phyloP scores from a whole-genome alignment of 2,329 filamentous ascomycete genomes.

The Mollisia scopiformis region DNA sequence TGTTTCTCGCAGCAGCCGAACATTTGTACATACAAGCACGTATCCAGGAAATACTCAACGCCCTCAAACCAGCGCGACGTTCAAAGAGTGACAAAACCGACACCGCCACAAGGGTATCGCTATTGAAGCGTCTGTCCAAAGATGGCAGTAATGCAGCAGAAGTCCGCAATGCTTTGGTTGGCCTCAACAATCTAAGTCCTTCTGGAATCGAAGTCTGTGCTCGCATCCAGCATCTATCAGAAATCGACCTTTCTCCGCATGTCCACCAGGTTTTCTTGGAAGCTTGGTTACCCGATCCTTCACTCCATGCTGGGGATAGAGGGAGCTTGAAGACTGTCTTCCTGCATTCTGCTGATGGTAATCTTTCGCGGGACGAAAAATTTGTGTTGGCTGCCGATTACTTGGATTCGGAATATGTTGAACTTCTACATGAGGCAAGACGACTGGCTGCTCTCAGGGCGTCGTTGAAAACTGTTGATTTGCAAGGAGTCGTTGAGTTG shows the following conservation, averaged over 20 bases:
- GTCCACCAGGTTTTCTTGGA: not conserved
- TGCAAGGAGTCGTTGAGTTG: slow-evolving; percentile 3
- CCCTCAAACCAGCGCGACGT: not conserved
- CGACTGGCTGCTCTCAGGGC: slow-evolving; percentile 7
- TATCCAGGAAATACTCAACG: not conserved
- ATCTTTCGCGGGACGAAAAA: too few relatives aligned
- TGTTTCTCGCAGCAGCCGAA: not conserved
- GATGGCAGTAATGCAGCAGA: not conserved
- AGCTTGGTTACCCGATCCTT: not conserved
- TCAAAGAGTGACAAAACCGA: not conserved
- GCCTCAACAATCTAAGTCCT: not conserved
- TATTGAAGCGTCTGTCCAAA: not conserved
- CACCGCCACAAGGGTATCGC: not conserved
- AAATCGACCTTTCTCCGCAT: not conserved
- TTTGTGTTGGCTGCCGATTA: not conserved
- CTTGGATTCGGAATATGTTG: slow-evolving; percentile 12
- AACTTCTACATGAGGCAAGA: slow-evolving; percentile 10
- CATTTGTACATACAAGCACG: too few relatives aligned
- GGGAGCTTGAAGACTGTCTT: not conserved
- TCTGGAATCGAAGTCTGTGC: not conserved
- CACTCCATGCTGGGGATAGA: not conserved
- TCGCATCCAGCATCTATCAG: not conserved
- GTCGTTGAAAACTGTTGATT: slow-evolving; percentile 7
- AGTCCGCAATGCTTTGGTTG: not conserved
- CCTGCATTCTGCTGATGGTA: too few relatives aligned